Conservation (phyloP, 768 basidiomycete genomes). For the Pisolithus sp. region DNA sequence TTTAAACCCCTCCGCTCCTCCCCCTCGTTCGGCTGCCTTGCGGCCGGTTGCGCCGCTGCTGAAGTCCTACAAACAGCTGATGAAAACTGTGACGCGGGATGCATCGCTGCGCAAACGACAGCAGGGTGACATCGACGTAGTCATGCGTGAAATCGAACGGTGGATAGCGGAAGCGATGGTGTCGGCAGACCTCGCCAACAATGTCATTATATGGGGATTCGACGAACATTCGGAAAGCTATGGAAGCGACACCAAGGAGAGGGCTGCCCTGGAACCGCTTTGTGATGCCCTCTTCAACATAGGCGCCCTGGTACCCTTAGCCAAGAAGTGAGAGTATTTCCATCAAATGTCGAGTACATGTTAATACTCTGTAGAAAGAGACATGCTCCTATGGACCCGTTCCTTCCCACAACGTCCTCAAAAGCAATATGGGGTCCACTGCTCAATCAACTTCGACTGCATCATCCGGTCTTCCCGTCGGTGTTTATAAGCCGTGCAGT, state of each 20-base stretch:
- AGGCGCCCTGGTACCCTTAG: conserved; percentile 74
- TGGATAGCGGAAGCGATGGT: conserved; percentile 75
- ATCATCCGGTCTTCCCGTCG: conserved; percentile 51
- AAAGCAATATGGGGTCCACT: conserved; percentile 65
- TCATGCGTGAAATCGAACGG: conserved; percentile 61
- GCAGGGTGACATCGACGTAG: conserved; percentile 42
- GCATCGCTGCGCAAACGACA: conserved; percentile 48
- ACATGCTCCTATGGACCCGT: conserved; percentile 31
- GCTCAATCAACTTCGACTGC: conserved; percentile 45
- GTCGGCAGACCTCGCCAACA: conserved; percentile 45
- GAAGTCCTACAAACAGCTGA: conserved; percentile 63
- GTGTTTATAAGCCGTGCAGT: conserved; percentile 45
- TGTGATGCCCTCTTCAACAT: conserved; percentile 61
- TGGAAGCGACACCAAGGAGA: conserved; percentile 49
- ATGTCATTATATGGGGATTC: conserved; percentile 41
- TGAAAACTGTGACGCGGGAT: conserved; percentile 61
- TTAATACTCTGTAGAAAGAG: conserved; percentile 47
- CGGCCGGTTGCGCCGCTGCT: conserved; percentile 64
- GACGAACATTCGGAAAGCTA: conserved; percentile 23
- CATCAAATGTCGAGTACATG: background rate
- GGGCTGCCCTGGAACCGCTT: conserved; percentile 62
- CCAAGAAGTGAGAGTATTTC: conserved; percentile 59
- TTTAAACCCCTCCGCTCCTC: conserved; percentile 45
- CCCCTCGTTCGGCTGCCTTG: conserved; percentile 29
- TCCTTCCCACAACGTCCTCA: conserved; percentile 45